phyloP scores from a whole-genome alignment of 1,139 yeast species.

The Diutina mesorugosa region DNA sequence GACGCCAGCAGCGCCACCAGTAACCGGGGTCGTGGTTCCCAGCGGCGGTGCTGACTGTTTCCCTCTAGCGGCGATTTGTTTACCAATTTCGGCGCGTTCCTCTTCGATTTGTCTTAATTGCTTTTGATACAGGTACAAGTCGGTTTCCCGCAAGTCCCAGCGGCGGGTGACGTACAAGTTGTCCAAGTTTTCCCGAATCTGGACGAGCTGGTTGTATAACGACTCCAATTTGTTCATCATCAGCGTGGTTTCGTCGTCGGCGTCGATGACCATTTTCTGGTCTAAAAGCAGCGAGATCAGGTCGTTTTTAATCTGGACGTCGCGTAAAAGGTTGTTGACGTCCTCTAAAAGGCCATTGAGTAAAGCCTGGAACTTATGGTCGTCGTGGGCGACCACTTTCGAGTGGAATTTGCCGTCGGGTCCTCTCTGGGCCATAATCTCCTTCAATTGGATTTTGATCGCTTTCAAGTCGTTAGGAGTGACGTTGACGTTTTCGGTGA shows the following conservation, averaged over 20 bases:
- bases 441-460: constrained; percentile 15
- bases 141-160: constrained; percentile 96
- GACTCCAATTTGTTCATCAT: constrained; percentile 8
- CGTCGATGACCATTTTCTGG: background rate
- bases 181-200: constrained; percentile 61
- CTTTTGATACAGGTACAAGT: constrained; percentile 71
- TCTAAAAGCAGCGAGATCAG: constrained; percentile 7
- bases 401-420: constrained; percentile 21
- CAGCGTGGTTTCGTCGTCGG: background rate
- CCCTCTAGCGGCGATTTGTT: constrained; percentile 8
- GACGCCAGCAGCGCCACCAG: background rate
- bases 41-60: background rate
- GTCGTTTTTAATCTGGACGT: constrained; percentile 50
- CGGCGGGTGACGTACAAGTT: constrained; percentile 80
- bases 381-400: constrained; percentile 11
- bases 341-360: constrained; percentile 69
- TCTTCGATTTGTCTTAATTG: constrained; percentile 62
- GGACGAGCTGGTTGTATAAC: constrained; percentile 32
- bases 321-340: constrained; percentile 63
- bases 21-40: background rate
- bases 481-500: constrained; percentile 12
- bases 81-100: constrained; percentile 37
- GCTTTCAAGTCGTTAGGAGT: constrained; percentile 7
- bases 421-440: constrained; percentile 21
- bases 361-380: constrained; percentile 36